phyloP scores from a whole-genome alignment of 257 asterid genomes.

The Solanum medicagineum region DNA sequence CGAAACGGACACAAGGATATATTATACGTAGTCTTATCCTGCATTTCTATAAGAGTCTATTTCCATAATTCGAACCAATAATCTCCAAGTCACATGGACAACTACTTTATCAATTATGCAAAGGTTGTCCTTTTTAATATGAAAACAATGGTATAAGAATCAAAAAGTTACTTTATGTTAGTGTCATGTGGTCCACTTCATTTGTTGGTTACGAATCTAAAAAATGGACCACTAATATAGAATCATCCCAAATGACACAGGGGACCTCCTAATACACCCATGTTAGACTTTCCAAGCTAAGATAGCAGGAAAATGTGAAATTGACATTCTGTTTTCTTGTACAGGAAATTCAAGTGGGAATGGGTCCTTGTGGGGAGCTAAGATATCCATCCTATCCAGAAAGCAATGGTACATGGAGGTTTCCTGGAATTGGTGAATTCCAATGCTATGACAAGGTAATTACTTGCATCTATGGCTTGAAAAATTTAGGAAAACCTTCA shows the following conservation, averaged over 20 bases:
- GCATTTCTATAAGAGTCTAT: not conserved
- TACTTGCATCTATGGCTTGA: not conserved
- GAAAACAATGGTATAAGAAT: not conserved
- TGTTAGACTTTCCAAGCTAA: not conserved
- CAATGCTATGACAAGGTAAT: conserved; percentile 84
- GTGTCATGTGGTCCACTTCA: not conserved
- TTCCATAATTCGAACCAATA: not conserved
- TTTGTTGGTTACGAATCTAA: not conserved
- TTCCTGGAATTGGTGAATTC: conserved; percentile 88
- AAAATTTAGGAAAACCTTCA: not conserved
- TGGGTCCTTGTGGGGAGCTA: conserved; percentile 97
- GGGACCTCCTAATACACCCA: conserved; percentile 2
- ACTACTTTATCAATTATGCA: not conserved
- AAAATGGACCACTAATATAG: not conserved
- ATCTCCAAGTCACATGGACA: not conserved
- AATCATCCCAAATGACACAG: not conserved
- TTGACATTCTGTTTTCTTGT: conserved; percentile 5
- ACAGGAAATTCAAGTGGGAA: conserved; percentile 90
- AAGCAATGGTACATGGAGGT: conserved; percentile 84
- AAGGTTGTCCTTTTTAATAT: not conserved
- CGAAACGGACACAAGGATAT: not conserved
- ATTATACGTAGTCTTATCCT: too few relatives aligned
- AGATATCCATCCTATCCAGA: conserved; percentile 96
- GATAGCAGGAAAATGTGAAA: not conserved
- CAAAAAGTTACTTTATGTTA: not conserved